A percentile compares a stretch with the other conserved stretches of the same genome.
These are phyloP conservation scores for Colletotrichum incanum DNA, from an alignment of 2,329 filamentous ascomycete genomes.

Conservation along the genomic window DNA sequence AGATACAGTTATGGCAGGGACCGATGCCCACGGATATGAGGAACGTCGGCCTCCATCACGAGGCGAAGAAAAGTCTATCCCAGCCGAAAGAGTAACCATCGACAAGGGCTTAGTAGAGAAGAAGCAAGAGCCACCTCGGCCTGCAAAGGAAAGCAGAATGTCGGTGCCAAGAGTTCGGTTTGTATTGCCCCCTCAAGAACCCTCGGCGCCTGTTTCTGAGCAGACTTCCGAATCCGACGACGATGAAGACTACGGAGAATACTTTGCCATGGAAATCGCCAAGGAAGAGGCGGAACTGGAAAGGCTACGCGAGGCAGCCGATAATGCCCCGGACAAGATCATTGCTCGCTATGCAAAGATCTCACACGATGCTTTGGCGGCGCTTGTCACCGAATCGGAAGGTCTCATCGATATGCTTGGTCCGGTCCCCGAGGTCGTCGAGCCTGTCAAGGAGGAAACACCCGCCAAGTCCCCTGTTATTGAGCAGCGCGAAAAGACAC, in stretches of 20 bases:
- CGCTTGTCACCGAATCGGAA: slow-evolving; percentile 63
- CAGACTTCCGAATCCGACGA: slow-evolving; percentile 69
- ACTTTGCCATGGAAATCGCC: slow-evolving; percentile 68
- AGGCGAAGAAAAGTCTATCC: slow-evolving; percentile 17
- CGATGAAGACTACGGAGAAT: slow-evolving; percentile 72
- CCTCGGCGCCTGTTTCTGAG: slow-evolving; percentile 51
- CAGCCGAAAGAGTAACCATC: slow-evolving; percentile 17
- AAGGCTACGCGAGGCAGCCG: slow-evolving; percentile 59
- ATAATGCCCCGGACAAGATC: slow-evolving; percentile 58
- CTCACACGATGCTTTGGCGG: slow-evolving; percentile 65
- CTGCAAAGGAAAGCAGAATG: slow-evolving; percentile 48
- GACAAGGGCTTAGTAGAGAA: slow-evolving; percentile 43
- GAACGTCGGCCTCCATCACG: slow-evolving; percentile 20
- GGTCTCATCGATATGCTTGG: slow-evolving; percentile 61
- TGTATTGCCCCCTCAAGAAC: slow-evolving; percentile 57
- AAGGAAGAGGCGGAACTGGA: slow-evolving; percentile 67
- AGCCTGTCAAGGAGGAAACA: slow-evolving; percentile 39
- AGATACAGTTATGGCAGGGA: slow-evolving; percentile 38
- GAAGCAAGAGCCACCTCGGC: slow-evolving; percentile 28
- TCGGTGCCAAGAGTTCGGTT: slow-evolving; percentile 54
- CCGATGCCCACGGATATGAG: slow-evolving; percentile 22
- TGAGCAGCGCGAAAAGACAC: slow-evolving; percentile 33
- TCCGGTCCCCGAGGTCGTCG: slow-evolving; percentile 52
- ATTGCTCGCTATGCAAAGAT: slow-evolving; percentile 64
- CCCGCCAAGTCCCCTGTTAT: slow-evolving; percentile 19